These are phyloP conservation scores for Physaria fendleri DNA, from an alignment of 345 rosid genomes.

Conservation along the genomic window DNA sequence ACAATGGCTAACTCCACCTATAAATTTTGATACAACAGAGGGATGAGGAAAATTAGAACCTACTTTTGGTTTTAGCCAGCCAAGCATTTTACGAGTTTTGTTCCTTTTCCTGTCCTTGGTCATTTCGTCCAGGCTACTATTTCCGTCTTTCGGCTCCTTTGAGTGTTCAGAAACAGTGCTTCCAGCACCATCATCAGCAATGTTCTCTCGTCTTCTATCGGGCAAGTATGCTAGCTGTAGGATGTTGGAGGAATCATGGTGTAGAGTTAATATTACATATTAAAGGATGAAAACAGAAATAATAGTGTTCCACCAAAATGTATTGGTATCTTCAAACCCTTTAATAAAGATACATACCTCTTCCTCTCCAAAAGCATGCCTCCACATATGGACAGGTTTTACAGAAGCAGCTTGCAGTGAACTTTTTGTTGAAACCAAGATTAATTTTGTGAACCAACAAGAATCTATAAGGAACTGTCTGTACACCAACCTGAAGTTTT, in stretches of 20 bases:
- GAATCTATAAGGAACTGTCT: conserved; percentile 3
- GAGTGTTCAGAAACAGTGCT: conserved; percentile 57
- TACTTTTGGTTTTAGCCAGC: conserved; percentile 84
- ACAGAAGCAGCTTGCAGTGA: conserved; percentile 61
- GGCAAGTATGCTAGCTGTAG: conserved; percentile 43
- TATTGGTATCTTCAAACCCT: background rate
- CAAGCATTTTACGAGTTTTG: conserved; percentile 76
- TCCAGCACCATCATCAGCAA: conserved; percentile 51
- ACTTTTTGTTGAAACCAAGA: conserved; percentile 95
- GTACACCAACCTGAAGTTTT: conserved; percentile 63
- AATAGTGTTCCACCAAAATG: background rate
- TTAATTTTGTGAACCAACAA: conserved; percentile 69
- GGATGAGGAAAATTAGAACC: conserved; percentile 17
- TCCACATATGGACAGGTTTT: conserved; percentile 60
- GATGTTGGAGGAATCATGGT: conserved; percentile 17
- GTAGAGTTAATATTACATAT: conserved; percentile 10
- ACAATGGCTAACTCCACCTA: conserved; percentile 5
- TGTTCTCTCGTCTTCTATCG: conserved; percentile 61
- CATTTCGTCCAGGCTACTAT: conserved; percentile 54
- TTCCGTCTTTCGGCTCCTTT: conserved; percentile 47
- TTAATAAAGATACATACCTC: conserved; percentile 44
- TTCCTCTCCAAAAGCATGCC: conserved; percentile 69
- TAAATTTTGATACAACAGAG: conserved; percentile 6
- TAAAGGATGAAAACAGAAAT: background rate
- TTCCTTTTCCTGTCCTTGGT: conserved; percentile 62